A percentile compares a stretch with the other conserved stretches of the same genome.
Conservation (phyloP, 306 rosid genomes). For the Vigna nakashimae region DNA sequence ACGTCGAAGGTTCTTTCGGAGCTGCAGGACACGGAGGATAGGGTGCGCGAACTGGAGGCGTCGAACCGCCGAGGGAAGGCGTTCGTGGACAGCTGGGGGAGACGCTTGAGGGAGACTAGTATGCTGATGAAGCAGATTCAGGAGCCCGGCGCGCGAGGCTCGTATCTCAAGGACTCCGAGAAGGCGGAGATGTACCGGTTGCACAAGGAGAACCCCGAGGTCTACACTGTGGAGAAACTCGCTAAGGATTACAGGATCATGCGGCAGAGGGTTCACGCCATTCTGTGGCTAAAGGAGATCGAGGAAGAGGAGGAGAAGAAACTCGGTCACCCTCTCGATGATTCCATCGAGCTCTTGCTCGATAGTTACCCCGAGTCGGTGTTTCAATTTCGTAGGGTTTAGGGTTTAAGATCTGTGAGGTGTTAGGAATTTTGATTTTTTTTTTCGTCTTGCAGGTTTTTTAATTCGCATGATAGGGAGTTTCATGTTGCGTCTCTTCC, state of each 20-base stretch:
- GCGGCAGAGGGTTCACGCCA: slow-evolving; percentile 99
- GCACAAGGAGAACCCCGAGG: slow-evolving; percentile 79
- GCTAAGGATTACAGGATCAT: slow-evolving; percentile 89
- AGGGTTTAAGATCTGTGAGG: background rate
- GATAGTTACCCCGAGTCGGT: slow-evolving; percentile 85
- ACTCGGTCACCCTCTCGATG: slow-evolving; percentile 82
- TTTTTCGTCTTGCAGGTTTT: slow-evolving; percentile 63
- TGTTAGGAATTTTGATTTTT: background rate
- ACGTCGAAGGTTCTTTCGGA: background rate
- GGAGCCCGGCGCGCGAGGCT: slow-evolving; percentile 92
- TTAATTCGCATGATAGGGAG: slow-evolving; percentile 87
- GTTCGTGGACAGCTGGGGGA: slow-evolving; percentile 68
- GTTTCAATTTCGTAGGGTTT: background rate
- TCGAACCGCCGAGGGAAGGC: slow-evolving; percentile 59
- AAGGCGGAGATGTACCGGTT: slow-evolving; percentile 80
- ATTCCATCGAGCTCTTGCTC: slow-evolving; percentile 88
- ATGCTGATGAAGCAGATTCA: slow-evolving; percentile 70
- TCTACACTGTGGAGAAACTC: slow-evolving; percentile 78
- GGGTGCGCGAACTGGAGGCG: slow-evolving; percentile 54
- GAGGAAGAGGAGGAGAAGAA: slow-evolving; percentile 89
- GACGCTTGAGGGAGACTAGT: slow-evolving; percentile 60
- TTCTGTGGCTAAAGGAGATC: slow-evolving; percentile 89
- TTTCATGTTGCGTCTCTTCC: slow-evolving; percentile 96
- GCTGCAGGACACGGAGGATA: slow-evolving; percentile 69
- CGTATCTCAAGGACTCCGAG: slow-evolving; percentile 87